phyloP scores from a whole-genome alignment of 306 rosid species.

The Quillaja saponaria region DNA sequence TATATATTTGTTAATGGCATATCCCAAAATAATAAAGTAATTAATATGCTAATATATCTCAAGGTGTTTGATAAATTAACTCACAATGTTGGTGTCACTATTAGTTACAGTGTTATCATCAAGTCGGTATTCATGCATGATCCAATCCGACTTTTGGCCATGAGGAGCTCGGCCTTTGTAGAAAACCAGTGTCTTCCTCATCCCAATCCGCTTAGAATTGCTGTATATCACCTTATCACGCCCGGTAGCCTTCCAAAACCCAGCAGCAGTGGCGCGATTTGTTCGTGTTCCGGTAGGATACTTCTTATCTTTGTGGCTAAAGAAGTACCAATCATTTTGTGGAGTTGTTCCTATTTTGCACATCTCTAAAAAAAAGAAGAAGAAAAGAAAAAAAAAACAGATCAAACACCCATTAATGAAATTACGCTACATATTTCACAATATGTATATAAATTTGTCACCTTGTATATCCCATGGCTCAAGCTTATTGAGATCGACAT shows the following conservation, averaged over 20 bases:
- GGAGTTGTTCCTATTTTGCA: conserved; percentile 96
- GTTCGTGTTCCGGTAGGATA: conserved; percentile 95
- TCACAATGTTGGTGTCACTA: conserved; percentile 46
- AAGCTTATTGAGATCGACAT: conserved; percentile 94
- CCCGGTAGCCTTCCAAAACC: conserved; percentile 98
- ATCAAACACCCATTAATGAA: no score
- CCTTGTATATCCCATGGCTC: conserved; percentile 99
- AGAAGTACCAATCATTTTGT: conserved; percentile 94
- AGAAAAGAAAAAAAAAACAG: neutral
- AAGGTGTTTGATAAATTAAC: no score
- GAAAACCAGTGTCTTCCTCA: conserved; percentile 94
- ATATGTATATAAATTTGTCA: conserved; percentile 5
- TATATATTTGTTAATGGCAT: no score
- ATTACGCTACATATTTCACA: no score
- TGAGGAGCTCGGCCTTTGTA: conserved; percentile 97
- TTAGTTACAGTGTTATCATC: conserved; percentile 52
- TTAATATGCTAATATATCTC: no score
- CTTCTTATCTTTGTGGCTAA: conserved; percentile 96
- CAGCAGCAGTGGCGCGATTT: conserved; percentile 84
- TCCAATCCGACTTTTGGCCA: conserved; percentile 91
- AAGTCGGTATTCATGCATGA: conserved; percentile 93
- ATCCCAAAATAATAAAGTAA: no score
- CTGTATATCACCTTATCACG: conserved; percentile 83
- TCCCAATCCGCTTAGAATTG: conserved; percentile 72
- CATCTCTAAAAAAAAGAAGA: conserved; percentile 45